phyloP scores from a whole-genome alignment of 495 filamentous ascomycete species.

The Lichina pygmaea region DNA sequence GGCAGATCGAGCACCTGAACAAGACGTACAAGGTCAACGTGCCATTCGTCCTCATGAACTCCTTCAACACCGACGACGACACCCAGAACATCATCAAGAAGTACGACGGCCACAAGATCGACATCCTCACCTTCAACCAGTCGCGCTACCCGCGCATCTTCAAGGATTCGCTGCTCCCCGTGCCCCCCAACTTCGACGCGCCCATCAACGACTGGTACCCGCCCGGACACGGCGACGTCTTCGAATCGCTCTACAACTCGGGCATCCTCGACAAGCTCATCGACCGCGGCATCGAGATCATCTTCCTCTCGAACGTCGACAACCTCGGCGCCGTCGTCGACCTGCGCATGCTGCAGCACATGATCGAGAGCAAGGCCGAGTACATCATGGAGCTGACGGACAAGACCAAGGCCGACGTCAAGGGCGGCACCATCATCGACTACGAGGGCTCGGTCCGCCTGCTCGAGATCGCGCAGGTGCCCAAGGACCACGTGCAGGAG shows the following conservation, averaged over 20 bases:
- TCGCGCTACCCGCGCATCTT: conserved; percentile 89
- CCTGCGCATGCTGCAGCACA: conserved; percentile 92
- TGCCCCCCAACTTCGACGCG: conserved; percentile 71
- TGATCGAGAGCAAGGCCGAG: conserved; percentile 83
- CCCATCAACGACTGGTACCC: conserved; percentile 95
- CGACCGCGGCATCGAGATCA: conserved; percentile 77
- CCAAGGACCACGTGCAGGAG: conserved; percentile 98
- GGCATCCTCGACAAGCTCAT: conserved; percentile 92
- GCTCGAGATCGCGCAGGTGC: conserved; percentile 97
- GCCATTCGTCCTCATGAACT: conserved; percentile 99
- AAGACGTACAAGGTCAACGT: conserved; percentile 92
- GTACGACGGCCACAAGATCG: conserved; percentile 98
- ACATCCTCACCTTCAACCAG: conserved; percentile 99
- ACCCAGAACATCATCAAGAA: conserved; percentile 99
- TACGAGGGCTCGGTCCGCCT: conserved; percentile 90
- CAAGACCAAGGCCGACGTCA: conserved; percentile 99
- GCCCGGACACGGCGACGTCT: conserved; percentile 96
- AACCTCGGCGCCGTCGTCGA: conserved; percentile 97
- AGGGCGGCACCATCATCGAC: conserved; percentile 99
- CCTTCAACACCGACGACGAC: conserved; percentile 98
- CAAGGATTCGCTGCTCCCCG: conserved; percentile 93
- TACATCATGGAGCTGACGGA: conserved; percentile 99
- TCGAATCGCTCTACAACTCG: conserved; percentile 98
- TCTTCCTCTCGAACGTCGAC: conserved; percentile 98
- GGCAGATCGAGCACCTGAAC: conserved; percentile 98